Percentiles rank a stretch among this genome's conserved stretches.
phyloP scores from a whole-genome alignment of 768 basidiomycete species.

The Dentipellis sp. region DNA sequence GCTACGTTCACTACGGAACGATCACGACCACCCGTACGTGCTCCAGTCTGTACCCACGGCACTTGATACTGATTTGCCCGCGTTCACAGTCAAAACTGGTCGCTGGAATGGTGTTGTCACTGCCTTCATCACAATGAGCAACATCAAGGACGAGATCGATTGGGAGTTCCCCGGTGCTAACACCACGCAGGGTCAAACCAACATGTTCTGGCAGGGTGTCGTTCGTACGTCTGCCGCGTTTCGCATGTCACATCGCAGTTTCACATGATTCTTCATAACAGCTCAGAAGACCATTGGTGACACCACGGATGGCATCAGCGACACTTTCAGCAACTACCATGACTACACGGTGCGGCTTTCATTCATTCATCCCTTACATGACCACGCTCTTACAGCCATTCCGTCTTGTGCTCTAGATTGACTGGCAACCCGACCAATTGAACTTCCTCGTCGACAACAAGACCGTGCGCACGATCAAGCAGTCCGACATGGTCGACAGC shows the following conservation, averaged over 20 bases:
- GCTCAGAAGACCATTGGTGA: constrained; percentile 41
- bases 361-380: not conserved
- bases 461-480: constrained; percentile 58
- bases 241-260: not conserved
- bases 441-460: constrained; percentile 65
- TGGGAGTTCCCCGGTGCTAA: constrained; percentile 73
- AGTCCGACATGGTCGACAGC: constrained; percentile 43
- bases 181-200: constrained; percentile 64
- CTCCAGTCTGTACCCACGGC: not conserved
- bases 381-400: not conserved
- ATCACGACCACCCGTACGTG: constrained; percentile 52
- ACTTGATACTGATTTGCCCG: constrained; percentile 8
- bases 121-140: constrained; percentile 76
- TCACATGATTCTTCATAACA: constrained; percentile 12
- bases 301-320: constrained; percentile 37
- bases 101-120: constrained; percentile 77
- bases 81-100: constrained; percentile 57
- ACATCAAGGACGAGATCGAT: constrained; percentile 80
- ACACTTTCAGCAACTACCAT: constrained; percentile 66
- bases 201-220: constrained; percentile 71
- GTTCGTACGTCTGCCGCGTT: constrained; percentile 39
- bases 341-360: constrained; percentile 53
- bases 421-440: constrained; percentile 67
- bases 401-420: constrained; percentile 37
- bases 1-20: constrained; percentile 75